phyloP scores from a whole-genome alignment of 2,329 filamentous ascomycete species.

The Aspergillus sp. region DNA sequence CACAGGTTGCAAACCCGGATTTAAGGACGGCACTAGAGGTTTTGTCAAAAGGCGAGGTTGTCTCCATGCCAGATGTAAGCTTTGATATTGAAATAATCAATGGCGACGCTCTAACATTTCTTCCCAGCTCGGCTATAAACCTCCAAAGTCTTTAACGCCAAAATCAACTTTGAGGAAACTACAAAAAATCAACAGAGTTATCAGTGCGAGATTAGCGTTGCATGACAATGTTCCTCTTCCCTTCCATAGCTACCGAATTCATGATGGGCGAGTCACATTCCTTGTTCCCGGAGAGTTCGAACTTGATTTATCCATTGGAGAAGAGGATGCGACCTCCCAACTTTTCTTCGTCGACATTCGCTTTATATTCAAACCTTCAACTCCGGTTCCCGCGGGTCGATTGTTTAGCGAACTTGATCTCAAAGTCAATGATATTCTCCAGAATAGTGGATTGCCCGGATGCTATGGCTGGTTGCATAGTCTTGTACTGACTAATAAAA shows the following conservation, averaged over 20 bases:
- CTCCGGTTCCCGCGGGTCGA: slow-evolving; percentile 61
- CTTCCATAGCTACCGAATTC: slow-evolving; percentile 75
- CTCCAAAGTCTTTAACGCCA: slow-evolving; percentile 67
- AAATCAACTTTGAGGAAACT: slow-evolving; percentile 73
- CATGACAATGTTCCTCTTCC: slow-evolving; percentile 79
- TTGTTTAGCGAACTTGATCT: slow-evolving; percentile 67
- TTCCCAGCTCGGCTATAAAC: slow-evolving; percentile 70
- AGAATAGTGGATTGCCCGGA: slow-evolving; percentile 68
- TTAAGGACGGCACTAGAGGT: slow-evolving; percentile 85
- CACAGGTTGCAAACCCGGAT: slow-evolving; percentile 84
- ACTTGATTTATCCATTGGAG: slow-evolving; percentile 85
- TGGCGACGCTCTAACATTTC: slow-evolving; percentile 17
- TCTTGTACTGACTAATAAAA: slow-evolving; percentile 84
- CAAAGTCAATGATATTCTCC: slow-evolving; percentile 70
- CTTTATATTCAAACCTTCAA: slow-evolving; percentile 73
- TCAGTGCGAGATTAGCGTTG: slow-evolving; percentile 80
- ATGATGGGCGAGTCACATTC: slow-evolving; percentile 88
- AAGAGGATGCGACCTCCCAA: slow-evolving; percentile 78
- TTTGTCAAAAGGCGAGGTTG: slow-evolving; percentile 72
- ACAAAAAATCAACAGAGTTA: slow-evolving; percentile 76
- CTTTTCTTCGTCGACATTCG: slow-evolving; percentile 95
- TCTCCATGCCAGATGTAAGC: slow-evolving; percentile 76
- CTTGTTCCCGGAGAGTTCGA: slow-evolving; percentile 82
- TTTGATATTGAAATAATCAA: slow-evolving; percentile 5
- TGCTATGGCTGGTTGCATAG: slow-evolving; percentile 88